These are phyloP conservation scores for Penicillium canescens DNA, from an alignment of 495 filamentous ascomycete genomes.

Conservation along the genomic window DNA sequence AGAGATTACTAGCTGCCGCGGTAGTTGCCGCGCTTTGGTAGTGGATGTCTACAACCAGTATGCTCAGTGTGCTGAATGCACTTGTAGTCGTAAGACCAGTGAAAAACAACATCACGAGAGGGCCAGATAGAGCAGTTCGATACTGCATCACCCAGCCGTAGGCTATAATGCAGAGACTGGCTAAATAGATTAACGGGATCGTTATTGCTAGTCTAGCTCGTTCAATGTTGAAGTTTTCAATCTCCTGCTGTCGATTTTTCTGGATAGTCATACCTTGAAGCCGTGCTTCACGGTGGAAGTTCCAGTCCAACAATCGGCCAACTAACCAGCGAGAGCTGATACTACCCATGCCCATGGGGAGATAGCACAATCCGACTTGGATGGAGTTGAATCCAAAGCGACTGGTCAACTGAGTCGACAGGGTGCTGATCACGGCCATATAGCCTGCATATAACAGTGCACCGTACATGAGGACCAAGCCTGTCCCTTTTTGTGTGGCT, in stretches of 20 bases:
- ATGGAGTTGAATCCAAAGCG: constrained; percentile 43
- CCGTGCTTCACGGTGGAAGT: constrained; percentile 38
- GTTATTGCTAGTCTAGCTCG: constrained; percentile 37
- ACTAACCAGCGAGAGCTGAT: constrained; percentile 33
- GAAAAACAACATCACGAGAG: constrained; percentile 43
- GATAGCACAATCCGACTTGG: constrained; percentile 47
- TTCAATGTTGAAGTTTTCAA: constrained; percentile 36
- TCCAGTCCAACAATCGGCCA: constrained; percentile 43
- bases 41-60: constrained; percentile 49
- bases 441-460: constrained; percentile 25
- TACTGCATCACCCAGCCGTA: constrained; percentile 52
- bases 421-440: constrained; percentile 27
- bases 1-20: constrained; percentile 48
- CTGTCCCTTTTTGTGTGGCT: constrained; percentile 36
- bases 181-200: constrained; percentile 35
- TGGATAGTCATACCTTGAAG: constrained; percentile 28
- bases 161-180: constrained; percentile 27
- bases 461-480: constrained; percentile 36
- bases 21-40: constrained; percentile 40
- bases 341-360: constrained; percentile 44
- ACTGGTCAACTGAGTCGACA: constrained; percentile 31
- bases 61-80: constrained; percentile 32
- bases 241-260: constrained; percentile 43
- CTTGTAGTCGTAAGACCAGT: constrained; percentile 31
- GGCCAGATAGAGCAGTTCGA: constrained; percentile 33